Evolutionary conservation across 257 asterid species (phyloP).

Genomic region (Solanum arcanum): DNA sequence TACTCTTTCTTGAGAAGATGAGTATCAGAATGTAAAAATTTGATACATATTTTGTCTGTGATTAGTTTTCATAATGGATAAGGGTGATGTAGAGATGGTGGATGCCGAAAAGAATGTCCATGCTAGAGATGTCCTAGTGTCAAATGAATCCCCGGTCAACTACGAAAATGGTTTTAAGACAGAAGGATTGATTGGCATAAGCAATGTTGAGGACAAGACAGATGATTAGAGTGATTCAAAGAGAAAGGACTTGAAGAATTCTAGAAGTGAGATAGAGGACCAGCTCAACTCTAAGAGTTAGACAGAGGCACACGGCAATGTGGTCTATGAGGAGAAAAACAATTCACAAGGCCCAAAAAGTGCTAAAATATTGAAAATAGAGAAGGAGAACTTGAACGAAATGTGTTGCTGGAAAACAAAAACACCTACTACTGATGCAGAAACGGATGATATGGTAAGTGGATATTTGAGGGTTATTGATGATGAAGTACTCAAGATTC

Average conservation of each 20-base stretch:
- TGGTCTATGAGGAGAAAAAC: not conserved
- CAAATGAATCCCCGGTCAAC: no score
- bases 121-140: no score
- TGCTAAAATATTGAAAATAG: not conserved
- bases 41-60: not conserved
- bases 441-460: conserved; percentile 1
- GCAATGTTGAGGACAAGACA: conserved; percentile 1
- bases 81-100: conserved; percentile 38
- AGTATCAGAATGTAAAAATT: not conserved
- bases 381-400: not conserved
- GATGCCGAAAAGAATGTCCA: conserved; percentile 16
- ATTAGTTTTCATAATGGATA: conserved; percentile 28
- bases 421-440: conserved; percentile 13
- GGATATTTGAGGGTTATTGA: conserved; percentile 16
- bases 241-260: not conserved
- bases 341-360: not conserved
- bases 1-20: not conserved
- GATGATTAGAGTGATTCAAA: conserved; percentile 11
- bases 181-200: no score
- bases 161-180: no score
- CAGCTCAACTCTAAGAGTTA: not conserved
- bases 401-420: conserved; percentile 7
- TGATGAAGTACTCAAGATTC: conserved; percentile 1
- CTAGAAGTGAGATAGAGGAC: conserved; percentile 8
- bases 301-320: not conserved